Evolutionary conservation across 1,284 basidiomycete genomes (phyloP), one percentile per base, ranked within the genome.

Genomic region (Pseudozyma sp.): DNA sequence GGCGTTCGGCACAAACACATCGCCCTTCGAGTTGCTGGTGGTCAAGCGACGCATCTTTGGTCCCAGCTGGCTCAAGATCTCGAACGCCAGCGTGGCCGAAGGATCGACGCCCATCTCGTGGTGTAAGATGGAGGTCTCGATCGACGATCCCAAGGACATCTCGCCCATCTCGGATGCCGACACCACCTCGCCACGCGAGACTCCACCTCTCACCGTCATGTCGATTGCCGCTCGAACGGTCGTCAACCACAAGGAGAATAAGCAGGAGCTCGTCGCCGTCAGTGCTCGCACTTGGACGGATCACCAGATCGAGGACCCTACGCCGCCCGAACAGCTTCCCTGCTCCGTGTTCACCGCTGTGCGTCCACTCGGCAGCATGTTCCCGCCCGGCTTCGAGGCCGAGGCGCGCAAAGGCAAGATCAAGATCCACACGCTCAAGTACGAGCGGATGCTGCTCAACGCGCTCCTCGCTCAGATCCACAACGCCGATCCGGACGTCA

Each of bases 31-130:
- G 85, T 87, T 95, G 8, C 89, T 99, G n/a, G 94, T 94, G 1
- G 81, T 99, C 57, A 98, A 98, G 86, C 90, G 94, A 39, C 94
- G 94, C 86, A 97, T 99, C 72, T 98, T 97, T 93, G 97, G 97
- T 3, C 95, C 97, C 0, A 99, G 97, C 84, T 99, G 96, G 97
- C 87, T 99, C 52, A 89, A 92, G 65, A 88, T 99, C 72, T 91
- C 11, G 85, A 88, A 47, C 86, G 93, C 19, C 90, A 90, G 79
- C 92, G 17, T 95, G 93, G 55, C 63, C 11, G 67, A 60, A 24
- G 74, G 70, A 33, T 58, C 76, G 46, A 68, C 77, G 31, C 74
- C 78, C 17, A 61, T 81, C 55, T 79, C 76, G 24, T 82, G 81
- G 80, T 77, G 75, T 55, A 96, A 97, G 86, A 87, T 97, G 30